Conservation (phyloP, 2,329 filamentous ascomycete genomes). For the Pseudophaeomoniella oleicola region DNA sequence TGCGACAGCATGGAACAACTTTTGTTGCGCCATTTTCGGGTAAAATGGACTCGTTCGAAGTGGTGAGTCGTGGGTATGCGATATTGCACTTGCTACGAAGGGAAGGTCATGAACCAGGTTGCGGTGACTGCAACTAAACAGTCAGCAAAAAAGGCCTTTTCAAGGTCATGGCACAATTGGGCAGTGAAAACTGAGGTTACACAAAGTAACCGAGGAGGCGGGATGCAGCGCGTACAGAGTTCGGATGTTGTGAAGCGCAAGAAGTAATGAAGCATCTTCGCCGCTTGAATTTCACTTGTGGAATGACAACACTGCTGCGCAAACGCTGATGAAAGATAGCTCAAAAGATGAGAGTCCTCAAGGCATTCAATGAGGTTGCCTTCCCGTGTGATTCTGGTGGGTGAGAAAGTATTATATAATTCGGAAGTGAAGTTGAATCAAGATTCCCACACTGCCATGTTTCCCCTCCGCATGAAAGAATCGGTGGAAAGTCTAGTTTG, state of each 20-base stretch:
- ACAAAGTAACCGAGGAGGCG: no score
- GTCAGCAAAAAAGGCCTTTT: not conserved
- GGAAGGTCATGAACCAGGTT: not conserved
- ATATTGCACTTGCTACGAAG: not conserved
- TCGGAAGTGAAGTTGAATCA: no score
- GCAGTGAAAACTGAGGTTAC: not conserved
- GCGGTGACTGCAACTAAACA: not conserved
- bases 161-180: not conserved
- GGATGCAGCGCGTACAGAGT: not conserved
- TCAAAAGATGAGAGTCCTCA: no score
- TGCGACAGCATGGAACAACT: slow-evolving; percentile 36
- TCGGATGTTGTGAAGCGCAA: not conserved
- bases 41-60: not conserved
- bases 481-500: no score
- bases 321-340: no score
- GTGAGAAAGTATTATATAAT: no score
- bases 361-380: no score
- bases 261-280: not conserved
- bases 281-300: no score
- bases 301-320: no score
- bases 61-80: not conserved
- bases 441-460: no score
- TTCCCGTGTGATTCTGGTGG: no score
- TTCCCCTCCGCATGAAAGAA: no score
- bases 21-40: slow-evolving; percentile 15